Evolutionary conservation across 352 stramenopile species (phyloP).

Genomic region (Globisporangium echinulatum): DNA sequence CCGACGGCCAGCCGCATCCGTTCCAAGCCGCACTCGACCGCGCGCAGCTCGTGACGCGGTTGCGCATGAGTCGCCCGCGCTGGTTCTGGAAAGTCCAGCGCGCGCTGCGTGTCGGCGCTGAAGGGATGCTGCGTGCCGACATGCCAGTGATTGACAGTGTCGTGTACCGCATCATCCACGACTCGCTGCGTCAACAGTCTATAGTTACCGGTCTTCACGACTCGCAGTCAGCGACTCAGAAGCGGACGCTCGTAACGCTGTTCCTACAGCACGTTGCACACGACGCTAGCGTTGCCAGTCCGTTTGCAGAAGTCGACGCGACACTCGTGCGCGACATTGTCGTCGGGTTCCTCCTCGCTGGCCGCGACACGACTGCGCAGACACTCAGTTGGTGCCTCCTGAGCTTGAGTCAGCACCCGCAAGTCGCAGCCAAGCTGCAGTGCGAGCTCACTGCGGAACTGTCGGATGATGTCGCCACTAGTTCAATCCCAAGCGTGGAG

Average conservation of each 20-base stretch:
- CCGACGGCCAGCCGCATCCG: slow-evolving; percentile 7
- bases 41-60: slow-evolving; percentile 17
- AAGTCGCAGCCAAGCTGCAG: slow-evolving; percentile 24
- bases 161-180: slow-evolving; percentile 6
- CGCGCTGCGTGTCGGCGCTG: slow-evolving; percentile 24
- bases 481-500: too few relatives aligned
- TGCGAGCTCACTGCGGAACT: slow-evolving; percentile 17
- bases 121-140: slow-evolving; percentile 2
- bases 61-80: slow-evolving; percentile 21
- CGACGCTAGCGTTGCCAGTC: too few relatives aligned
- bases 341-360: slow-evolving; percentile 53
- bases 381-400: slow-evolving; percentile 52
- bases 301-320: background rate
- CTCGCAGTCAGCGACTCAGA: background rate
- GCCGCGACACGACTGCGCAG: slow-evolving; percentile 50
- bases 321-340: slow-evolving; percentile 42
- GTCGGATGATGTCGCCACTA: too few relatives aligned
- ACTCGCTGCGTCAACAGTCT: background rate
- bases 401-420: slow-evolving; percentile 31
- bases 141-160: slow-evolving; percentile 9
- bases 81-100: slow-evolving; percentile 35
- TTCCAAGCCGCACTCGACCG: slow-evolving; percentile 42
- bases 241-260: slow-evolving; percentile 13
- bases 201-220: too few relatives aligned
- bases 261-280: slow-evolving; percentile 15